Base-by-base conservation (phyloP, 1,284 basidiomycete genomes). In the Rhizopogon hawkerae region DNA sequence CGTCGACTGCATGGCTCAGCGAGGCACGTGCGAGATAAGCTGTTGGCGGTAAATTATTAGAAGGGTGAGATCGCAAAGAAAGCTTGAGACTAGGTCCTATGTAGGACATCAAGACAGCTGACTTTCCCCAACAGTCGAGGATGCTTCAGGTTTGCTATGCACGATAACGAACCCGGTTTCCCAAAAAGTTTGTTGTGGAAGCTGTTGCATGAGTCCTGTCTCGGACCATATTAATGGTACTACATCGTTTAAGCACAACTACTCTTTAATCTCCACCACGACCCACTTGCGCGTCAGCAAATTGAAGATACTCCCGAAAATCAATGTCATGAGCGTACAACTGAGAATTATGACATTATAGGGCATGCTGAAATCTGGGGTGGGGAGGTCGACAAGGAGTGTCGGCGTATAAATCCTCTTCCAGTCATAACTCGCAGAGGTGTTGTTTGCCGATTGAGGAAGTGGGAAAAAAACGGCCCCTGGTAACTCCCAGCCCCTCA, bases 331-430 rank as follows among this genome's bases (percentile, higher is more conserved):
- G 43, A 96, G 73, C 7, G 92, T 93, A 61, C 85, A 91, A 50
- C 83, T 92, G 74, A 97, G 87, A 61, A 96, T 95, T 67, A 98
- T 98, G 54, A 98, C 94, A 68, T 98, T 99, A 71, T 98, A 98
- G 9, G 95, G 94, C 93, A 98, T 98, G 61, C 89, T 94, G 68
- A 98, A 98, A 69, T 98, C 95, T 0, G 96, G 96, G 6, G 92
- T 94, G 6, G 95, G 89, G 21, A 97, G 76, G 64, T 96, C 91
- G 37, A 96, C 81, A 23, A 98, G 78, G 14, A 92, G 75, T 9
- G 85, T 77, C 0, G 81, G 73, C 1, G 91, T 91, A 66, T 95
- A 97, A 48, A 93, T 77, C 37, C 83, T 69, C 58, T 58, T 51
- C 46, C 61, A 55, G 43, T 48, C 18, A 10, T 37, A 38, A 51